Percentiles rank a stretch among this genome's conserved stretches.
Conservation (phyloP, 2,329 filamentous ascomycete genomes). For the Arthrobotrys sphaeroides region DNA sequence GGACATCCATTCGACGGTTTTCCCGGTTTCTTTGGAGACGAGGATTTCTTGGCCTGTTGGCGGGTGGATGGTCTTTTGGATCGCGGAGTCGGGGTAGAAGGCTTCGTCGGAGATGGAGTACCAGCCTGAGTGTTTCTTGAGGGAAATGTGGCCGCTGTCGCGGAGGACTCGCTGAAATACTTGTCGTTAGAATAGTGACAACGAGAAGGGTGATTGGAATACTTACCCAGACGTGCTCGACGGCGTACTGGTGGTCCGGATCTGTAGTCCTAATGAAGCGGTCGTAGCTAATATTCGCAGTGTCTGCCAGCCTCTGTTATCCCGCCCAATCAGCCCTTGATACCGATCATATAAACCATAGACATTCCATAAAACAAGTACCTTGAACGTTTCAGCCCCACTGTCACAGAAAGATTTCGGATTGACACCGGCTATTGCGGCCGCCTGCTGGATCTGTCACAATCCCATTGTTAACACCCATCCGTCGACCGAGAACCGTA, state of each 20-base stretch:
- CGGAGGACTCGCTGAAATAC: conserved; percentile 69
- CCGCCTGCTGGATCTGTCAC: conserved; percentile 79
- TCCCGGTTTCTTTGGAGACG: conserved; percentile 82
- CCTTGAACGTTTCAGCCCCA: conserved; percentile 80
- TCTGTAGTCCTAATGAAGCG: conserved; percentile 95
- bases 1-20: conserved; percentile 91
- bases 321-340: too few relatives aligned
- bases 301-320: conserved; percentile 71
- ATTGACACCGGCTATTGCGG: conserved; percentile 70
- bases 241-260: conserved; percentile 79
- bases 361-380: conserved; percentile 56
- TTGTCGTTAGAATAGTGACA: neutral
- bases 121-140: conserved; percentile 89
- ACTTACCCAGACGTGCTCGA: conserved; percentile 83
- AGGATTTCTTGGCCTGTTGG: conserved; percentile 71
- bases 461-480: conserved; percentile 23
- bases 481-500: conserved; percentile 33
- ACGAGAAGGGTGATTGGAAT: neutral
- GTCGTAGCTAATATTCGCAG: conserved; percentile 77
- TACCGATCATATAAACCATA: too few relatives aligned
- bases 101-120: conserved; percentile 97
- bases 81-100: conserved; percentile 82
- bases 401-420: conserved; percentile 89
- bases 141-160: conserved; percentile 81
- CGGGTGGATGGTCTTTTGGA: conserved; percentile 79